Percentiles rank a stretch among this genome's conserved stretches.
These are phyloP conservation scores for Epichloe glyceriae DNA, from an alignment of 2,329 filamentous ascomycete species.

Conservation along the genomic window DNA sequence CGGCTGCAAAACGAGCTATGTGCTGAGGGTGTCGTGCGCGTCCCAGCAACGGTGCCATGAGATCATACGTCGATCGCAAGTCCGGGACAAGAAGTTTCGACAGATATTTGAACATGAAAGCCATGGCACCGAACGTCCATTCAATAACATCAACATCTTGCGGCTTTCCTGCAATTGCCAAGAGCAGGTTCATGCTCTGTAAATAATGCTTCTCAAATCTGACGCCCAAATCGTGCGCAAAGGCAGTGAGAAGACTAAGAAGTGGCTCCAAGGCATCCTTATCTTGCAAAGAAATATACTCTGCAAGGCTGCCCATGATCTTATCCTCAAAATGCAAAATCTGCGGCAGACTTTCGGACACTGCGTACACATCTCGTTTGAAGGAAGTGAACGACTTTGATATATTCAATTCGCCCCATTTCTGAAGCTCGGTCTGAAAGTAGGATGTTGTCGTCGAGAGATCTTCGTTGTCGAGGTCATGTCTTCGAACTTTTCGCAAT, in stretches of 20 bases:
- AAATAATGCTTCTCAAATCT: conserved; percentile 84
- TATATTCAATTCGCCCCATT: conserved; percentile 87
- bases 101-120: conserved; percentile 95
- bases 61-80: conserved; percentile 68
- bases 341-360: conserved; percentile 83
- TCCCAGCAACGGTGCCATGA: conserved; percentile 74
- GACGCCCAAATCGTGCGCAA: conserved; percentile 83
- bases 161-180: conserved; percentile 63
- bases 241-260: conserved; percentile 75
- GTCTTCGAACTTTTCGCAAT: conserved; percentile 73
- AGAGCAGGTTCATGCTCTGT: conserved; percentile 59
- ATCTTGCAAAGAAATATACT: conserved; percentile 67
- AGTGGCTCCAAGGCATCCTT: conserved; percentile 73
- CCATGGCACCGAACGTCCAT: conserved; percentile 89
- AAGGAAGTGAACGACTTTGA: conserved; percentile 71
- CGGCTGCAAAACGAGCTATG: conserved; percentile 83
- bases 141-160: conserved; percentile 83
- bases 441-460: conserved; percentile 70
- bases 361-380: conserved; percentile 56
- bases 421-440: conserved; percentile 67
- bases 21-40: conserved; percentile 72
- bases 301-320: conserved; percentile 66
- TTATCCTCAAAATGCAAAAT: conserved; percentile 80
- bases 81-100: conserved; percentile 78
- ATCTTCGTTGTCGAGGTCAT: conserved; percentile 71